A percentile compares a stretch with the other conserved stretches of the same genome.
phyloP scores from a whole-genome alignment of 2,329 filamentous ascomycete species.

The Rachicladosporium sp. region DNA sequence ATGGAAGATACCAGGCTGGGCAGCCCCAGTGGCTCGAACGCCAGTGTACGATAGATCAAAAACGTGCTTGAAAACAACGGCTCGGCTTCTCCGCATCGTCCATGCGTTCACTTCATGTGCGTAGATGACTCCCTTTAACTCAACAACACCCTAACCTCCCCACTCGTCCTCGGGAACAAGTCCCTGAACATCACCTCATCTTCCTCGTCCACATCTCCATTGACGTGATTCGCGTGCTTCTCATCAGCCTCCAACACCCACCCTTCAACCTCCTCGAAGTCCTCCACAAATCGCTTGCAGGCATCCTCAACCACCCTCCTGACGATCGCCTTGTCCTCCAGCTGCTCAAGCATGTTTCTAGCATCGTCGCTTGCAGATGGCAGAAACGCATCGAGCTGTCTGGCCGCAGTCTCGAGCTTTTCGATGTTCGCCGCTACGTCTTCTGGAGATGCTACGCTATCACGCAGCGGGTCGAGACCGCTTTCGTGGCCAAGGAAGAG shows the following conservation, averaged over 20 bases:
- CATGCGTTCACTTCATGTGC: too few relatives aligned
- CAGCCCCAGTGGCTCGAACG: too few relatives aligned
- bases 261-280: slow-evolving; percentile 62
- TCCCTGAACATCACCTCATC: slow-evolving; percentile 35
- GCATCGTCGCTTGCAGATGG: slow-evolving; percentile 90
- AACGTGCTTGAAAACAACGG: too few relatives aligned
- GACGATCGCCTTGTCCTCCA: slow-evolving; percentile 61
- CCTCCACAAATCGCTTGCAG: slow-evolving; percentile 68
- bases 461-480: slow-evolving; percentile 43
- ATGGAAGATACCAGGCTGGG: too few relatives aligned
- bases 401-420: slow-evolving; percentile 53
- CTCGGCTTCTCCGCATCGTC: too few relatives aligned
- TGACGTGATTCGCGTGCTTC: slow-evolving; percentile 22
- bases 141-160: slow-evolving; percentile 51
- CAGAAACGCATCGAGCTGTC: slow-evolving; percentile 76
- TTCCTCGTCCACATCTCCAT: slow-evolving; percentile 22
- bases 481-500: slow-evolving; percentile 63
- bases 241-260: slow-evolving; percentile 50
- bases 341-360: slow-evolving; percentile 61
- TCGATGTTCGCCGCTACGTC: slow-evolving; percentile 1
- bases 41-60: too few relatives aligned
- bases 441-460: slow-evolving; percentile 17
- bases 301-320: slow-evolving; percentile 71
- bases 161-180: slow-evolving; percentile 51
- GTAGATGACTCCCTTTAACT: slow-evolving; percentile 30